Percentiles rank a stretch among this genome's conserved stretches.
Evolutionary conservation across 75 land plant genomes (phyloP).

Genomic region (Cunninghamia lanceolata): DNA sequence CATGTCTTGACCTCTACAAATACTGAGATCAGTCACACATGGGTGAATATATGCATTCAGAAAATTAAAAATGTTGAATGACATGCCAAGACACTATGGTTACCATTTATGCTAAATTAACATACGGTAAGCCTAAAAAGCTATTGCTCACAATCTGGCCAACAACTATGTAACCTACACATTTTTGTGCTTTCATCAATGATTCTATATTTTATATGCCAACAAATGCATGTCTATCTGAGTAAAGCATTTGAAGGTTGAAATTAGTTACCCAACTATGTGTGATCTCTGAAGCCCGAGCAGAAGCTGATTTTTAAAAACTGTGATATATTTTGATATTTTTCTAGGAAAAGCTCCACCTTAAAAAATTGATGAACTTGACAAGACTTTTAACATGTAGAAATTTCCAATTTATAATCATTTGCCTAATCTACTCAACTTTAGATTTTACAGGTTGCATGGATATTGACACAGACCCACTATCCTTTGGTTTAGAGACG

Average conservation of each 20-base stretch:
- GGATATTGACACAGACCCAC: background rate
- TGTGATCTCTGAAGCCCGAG: background rate
- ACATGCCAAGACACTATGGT: background rate
- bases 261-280: background rate
- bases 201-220: background rate
- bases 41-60: background rate
- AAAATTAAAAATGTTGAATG: background rate
- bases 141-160: background rate
- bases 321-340: background rate
- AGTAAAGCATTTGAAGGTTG: background rate
- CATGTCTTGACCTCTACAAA: background rate
- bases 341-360: background rate
- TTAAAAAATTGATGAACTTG: background rate
- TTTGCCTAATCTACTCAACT: background rate
- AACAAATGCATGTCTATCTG: too few species aligned
- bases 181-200: background rate
- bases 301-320: background rate
- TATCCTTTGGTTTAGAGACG: background rate
- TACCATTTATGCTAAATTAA: background rate
- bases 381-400: background rate
- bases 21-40: background rate
- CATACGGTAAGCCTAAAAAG: background rate
- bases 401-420: background rate
- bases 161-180: background rate
- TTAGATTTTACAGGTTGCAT: background rate